A percentile compares a stretch with the other conserved stretches of the same genome.
Conservation (phyloP, 192 early-diverging fungal genomes). For the Kickxella alabastrina region DNA sequence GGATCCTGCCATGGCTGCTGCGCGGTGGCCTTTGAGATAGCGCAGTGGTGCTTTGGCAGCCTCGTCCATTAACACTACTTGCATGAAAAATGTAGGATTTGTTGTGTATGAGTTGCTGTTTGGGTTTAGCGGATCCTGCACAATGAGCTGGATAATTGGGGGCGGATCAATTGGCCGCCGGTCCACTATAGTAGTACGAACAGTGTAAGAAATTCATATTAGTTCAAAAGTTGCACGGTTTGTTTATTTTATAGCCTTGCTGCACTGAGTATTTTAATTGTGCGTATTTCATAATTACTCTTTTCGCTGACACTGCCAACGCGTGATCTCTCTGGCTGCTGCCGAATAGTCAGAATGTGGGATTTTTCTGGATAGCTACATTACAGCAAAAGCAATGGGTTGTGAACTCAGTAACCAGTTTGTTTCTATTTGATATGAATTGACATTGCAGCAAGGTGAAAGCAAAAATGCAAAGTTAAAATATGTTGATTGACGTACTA, state of each 20-base stretch:
- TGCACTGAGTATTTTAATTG: neutral
- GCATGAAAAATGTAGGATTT: constrained; percentile 93
- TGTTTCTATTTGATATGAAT: neutral
- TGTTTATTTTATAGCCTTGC: neutral
- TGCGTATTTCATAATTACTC: constrained; percentile 45
- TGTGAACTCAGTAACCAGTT: neutral
- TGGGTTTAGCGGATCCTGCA: constrained; percentile 35
- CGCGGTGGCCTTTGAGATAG: constrained; percentile 80
- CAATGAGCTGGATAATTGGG: constrained; percentile 49
- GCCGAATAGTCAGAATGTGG: constrained; percentile 63
- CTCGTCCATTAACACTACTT: constrained; percentile 79
- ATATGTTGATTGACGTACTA: constrained; percentile 3
- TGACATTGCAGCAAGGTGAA: too few species aligned
- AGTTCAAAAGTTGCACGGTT: too few species aligned
- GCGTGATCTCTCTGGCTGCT: constrained; percentile 86
- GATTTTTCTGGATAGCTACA: constrained; percentile 8
- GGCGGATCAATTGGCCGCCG: constrained; percentile 52
- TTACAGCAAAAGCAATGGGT: neutral
- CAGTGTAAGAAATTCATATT: too few species aligned
- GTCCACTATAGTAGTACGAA: constrained; percentile 28
- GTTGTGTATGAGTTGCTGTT: constrained; percentile 16
- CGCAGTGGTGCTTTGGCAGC: constrained; percentile 67
- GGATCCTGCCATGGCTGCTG: constrained; percentile 72
- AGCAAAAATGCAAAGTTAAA: neutral
- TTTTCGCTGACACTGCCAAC: constrained; percentile 91